A percentile compares a stretch with the other conserved stretches of the same genome.
phyloP scores from a whole-genome alignment of 345 rosid species.

The Bruguiera gymnorhiza region DNA sequence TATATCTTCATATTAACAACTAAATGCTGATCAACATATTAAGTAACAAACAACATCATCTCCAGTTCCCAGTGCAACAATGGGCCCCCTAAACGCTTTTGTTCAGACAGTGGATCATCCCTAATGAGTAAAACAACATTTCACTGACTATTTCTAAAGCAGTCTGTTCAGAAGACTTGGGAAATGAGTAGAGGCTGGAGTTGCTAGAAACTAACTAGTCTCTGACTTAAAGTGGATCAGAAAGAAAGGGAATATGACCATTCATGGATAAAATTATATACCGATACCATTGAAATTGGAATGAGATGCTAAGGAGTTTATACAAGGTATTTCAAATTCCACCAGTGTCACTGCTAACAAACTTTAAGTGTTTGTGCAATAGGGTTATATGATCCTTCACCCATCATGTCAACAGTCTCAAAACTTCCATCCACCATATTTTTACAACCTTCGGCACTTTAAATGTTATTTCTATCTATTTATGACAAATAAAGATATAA shows the following conservation, averaged over 20 bases:
- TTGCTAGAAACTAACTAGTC: too few species aligned
- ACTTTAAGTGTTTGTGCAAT: background rate
- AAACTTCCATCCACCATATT: background rate
- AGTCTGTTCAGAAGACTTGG: too few species aligned
- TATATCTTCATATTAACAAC: too few species aligned
- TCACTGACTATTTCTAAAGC: too few species aligned
- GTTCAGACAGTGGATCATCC: too few species aligned
- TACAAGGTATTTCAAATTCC: background rate
- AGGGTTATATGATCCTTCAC: background rate
- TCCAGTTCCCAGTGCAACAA: background rate
- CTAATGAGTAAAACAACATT: too few species aligned
- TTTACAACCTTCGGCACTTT: background rate
- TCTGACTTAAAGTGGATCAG: too few species aligned
- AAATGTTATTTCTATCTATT: background rate
- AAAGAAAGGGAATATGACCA: background rate
- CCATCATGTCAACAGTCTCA: background rate
- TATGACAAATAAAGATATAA: background rate
- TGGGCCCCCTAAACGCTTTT: too few species aligned
- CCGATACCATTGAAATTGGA: background rate
- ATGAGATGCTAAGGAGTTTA: background rate
- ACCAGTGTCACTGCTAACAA: background rate
- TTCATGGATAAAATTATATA: background rate
- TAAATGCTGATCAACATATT: background rate
- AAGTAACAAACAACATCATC: background rate
- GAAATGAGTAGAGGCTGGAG: too few species aligned